Evolutionary conservation across 805 yeast species (phyloP).

Genomic region (Zygosaccharomyces siamensis): DNA sequence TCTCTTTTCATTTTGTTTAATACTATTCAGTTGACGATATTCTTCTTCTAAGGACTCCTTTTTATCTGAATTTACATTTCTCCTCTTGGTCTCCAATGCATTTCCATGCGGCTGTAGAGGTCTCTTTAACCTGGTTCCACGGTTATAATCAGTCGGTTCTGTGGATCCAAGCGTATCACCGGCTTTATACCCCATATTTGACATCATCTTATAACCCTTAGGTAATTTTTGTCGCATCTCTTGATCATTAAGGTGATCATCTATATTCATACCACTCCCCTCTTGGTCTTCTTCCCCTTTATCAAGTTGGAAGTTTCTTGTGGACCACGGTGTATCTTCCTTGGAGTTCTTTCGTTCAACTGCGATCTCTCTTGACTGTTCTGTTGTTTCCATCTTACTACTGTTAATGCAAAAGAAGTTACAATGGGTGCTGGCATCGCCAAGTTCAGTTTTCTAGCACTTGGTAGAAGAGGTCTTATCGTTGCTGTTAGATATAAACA

Average conservation of each 20-base stretch:
- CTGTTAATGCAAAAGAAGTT: conserved; percentile 8
- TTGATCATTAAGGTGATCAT: background rate
- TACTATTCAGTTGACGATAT: conserved; percentile 20
- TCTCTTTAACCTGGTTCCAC: background rate
- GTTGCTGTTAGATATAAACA: background rate
- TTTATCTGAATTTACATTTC: background rate
- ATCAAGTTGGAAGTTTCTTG: background rate
- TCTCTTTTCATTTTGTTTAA: conserved; percentile 12
- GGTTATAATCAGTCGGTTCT: background rate
- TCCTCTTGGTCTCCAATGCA: background rate
- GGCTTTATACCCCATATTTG: conserved; percentile 51
- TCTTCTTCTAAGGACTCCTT: conserved; percentile 7
- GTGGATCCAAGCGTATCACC: conserved; percentile 44
- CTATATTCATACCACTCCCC: background rate
- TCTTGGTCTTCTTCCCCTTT: conserved; percentile 1
- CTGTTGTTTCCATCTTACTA: conserved; percentile 9
- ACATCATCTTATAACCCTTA: conserved; percentile 49
- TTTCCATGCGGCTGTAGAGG: background rate
- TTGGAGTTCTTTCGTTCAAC: background rate
- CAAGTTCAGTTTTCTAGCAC: background rate
- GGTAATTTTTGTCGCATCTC: conserved; percentile 26
- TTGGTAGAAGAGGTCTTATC: background rate
- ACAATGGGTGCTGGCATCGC: conserved; percentile 12
- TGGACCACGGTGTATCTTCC: conserved; percentile 2
- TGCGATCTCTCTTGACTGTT: conserved; percentile 5